These are phyloP conservation scores for Neonectria magnoliae DNA, from an alignment of 2,329 filamentous ascomycete genomes.

Conservation along the genomic window DNA sequence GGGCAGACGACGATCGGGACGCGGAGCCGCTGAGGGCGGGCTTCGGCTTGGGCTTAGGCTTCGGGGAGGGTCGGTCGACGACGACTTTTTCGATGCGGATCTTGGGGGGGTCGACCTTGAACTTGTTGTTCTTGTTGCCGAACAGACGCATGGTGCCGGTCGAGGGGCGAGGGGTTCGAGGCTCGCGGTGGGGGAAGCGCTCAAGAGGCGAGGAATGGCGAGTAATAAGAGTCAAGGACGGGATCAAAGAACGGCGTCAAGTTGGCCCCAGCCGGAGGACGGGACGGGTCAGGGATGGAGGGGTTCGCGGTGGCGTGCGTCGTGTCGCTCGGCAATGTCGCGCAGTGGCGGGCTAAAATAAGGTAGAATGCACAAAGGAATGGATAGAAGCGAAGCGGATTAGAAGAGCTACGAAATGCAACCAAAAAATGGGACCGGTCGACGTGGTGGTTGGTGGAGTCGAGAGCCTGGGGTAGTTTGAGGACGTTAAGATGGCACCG, in stretches of 20 bases:
- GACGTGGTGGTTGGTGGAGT: slow-evolving; percentile 17
- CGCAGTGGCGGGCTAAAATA: slow-evolving; percentile 31
- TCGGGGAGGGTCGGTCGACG: slow-evolving; percentile 51
- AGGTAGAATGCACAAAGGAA: slow-evolving; percentile 28
- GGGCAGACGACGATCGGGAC: slow-evolving; percentile 48
- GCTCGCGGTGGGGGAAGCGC: slow-evolving; percentile 20
- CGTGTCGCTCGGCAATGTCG: slow-evolving; percentile 43
- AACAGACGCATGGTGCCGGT: slow-evolving; percentile 51
- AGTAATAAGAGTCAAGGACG: slow-evolving; percentile 16
- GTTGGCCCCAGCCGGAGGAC: slow-evolving; percentile 15
- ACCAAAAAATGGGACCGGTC: slow-evolving; percentile 16
- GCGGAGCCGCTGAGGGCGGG: slow-evolving; percentile 43
- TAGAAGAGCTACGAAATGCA: slow-evolving; percentile 13
- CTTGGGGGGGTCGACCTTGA: slow-evolving; percentile 61
- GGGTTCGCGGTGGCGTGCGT: slow-evolving; percentile 44
- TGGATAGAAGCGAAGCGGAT: slow-evolving; percentile 28
- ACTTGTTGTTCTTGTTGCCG: slow-evolving; percentile 57
- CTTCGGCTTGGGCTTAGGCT: slow-evolving; percentile 51
- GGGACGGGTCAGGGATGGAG: slow-evolving; percentile 40
- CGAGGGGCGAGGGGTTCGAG: slow-evolving; percentile 22
- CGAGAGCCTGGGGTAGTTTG: slow-evolving; percentile 2
- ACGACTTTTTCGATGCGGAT: slow-evolving; percentile 64
- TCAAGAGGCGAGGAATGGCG: slow-evolving; percentile 4
- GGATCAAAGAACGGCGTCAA: slow-evolving; percentile 10
- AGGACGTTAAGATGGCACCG: slow-evolving; percentile 38